Evolutionary conservation across 179 eudicot species (phyloP).

Genomic region (Drosera spatulata): DNA sequence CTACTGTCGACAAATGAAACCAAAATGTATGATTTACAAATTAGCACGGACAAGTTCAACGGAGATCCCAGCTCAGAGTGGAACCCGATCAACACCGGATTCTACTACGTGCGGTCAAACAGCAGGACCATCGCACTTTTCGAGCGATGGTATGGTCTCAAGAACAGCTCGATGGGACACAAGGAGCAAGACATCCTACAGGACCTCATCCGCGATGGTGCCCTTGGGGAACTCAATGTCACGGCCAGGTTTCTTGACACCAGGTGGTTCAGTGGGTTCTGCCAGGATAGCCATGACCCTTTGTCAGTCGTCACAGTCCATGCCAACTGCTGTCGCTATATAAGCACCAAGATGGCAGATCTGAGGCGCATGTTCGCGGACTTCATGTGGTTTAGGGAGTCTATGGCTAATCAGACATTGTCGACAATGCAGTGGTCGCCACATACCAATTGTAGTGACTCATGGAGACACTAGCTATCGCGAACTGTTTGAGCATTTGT

Average conservation of each 20-base stretch:
- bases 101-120: slow-evolving; percentile 63
- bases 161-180: slow-evolving; percentile 34
- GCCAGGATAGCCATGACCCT: slow-evolving; percentile 35
- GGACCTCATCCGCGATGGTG: slow-evolving; percentile 17
- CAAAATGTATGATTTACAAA: slow-evolving; percentile 31
- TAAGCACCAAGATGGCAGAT: slow-evolving; percentile 51
- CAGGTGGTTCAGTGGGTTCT: slow-evolving; percentile 59
- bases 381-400: slow-evolving; percentile 31
- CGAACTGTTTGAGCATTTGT: too few relatives aligned
- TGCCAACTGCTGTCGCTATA: slow-evolving; percentile 63
- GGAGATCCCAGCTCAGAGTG: slow-evolving; percentile 26
- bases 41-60: slow-evolving; percentile 38
- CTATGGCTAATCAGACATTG: slow-evolving; percentile 2
- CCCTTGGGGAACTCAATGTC: slow-evolving; percentile 19
- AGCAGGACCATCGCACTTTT: slow-evolving; percentile 45
- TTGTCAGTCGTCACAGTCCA: slow-evolving; percentile 49
- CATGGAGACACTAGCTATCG: slow-evolving; percentile 21
- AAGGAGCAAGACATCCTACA: slow-evolving; percentile 71
- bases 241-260: slow-evolving; percentile 37
- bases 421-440: slow-evolving; percentile 28
- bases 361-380: slow-evolving; percentile 29
- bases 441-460: slow-evolving; percentile 21
- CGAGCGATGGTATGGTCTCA: slow-evolving; percentile 44
- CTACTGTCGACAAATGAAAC: slow-evolving; percentile 15
- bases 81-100: slow-evolving; percentile 71